Conservation (phyloP, 1,284 basidiomycete species). For the Apiotrichum gracile region DNA sequence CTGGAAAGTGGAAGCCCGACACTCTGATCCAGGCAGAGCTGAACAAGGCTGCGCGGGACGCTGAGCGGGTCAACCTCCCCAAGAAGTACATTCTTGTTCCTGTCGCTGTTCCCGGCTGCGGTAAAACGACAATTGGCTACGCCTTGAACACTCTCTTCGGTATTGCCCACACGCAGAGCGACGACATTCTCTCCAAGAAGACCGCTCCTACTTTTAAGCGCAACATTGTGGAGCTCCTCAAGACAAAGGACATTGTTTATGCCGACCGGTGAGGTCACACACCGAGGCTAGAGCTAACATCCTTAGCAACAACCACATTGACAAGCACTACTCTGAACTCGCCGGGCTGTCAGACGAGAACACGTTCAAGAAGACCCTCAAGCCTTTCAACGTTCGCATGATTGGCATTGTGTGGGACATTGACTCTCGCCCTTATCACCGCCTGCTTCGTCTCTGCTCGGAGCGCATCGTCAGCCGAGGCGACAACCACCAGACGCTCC, state of each 20-base stretch:
- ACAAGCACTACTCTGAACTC: slow-evolving; percentile 66
- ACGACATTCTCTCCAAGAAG: slow-evolving; percentile 79
- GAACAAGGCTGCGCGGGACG: slow-evolving; percentile 16
- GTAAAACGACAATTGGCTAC: slow-evolving; percentile 81
- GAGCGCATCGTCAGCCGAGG: slow-evolving; percentile 70
- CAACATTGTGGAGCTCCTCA: slow-evolving; percentile 62
- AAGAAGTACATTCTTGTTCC: slow-evolving; percentile 84
- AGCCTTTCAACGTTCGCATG: slow-evolving; percentile 53
- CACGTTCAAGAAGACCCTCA: slow-evolving; percentile 18
- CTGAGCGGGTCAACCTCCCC: slow-evolving; percentile 33
- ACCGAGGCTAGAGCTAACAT: neutral
- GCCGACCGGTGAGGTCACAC: slow-evolving; percentile 67
- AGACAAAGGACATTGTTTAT: slow-evolving; percentile 68
- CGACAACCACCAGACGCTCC: slow-evolving; percentile 74
- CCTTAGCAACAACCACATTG: slow-evolving; percentile 79
- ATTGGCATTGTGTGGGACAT: slow-evolving; percentile 74
- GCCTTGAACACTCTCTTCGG: slow-evolving; percentile 72
- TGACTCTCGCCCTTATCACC: slow-evolving; percentile 52
- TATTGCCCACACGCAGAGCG: slow-evolving; percentile 85
- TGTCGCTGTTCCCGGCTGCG: slow-evolving; percentile 85
- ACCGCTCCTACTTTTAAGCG: slow-evolving; percentile 68
- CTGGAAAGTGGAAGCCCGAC: slow-evolving; percentile 31
- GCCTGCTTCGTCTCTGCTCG: slow-evolving; percentile 65
- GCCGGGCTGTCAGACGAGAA: slow-evolving; percentile 50
- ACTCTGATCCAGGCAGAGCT: slow-evolving; percentile 8